Base-by-base conservation (phyloP, 441 rosid species). In the Isatis lusitanica region DNA sequence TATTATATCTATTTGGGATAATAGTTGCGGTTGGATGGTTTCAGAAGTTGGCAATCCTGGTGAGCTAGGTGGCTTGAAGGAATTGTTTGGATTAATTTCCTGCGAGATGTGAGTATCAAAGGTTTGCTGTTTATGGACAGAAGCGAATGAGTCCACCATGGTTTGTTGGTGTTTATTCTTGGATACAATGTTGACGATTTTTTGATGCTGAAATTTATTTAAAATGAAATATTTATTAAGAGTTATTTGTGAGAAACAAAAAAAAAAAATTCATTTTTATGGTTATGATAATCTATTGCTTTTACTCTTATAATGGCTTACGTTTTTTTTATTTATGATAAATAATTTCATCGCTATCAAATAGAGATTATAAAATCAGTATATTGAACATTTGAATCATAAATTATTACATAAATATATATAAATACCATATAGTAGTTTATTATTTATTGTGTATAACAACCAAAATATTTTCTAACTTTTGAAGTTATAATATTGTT, bases 181-280 rank as follows among this genome's bases (percentile, higher is more conserved):
- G 33, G 82, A 71, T 36, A 85, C 63, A 31, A 75, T 36, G 9
- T 18, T 48, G 9, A 83, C 67, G 9, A 85, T 55, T 51, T 68
- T 74, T 7, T 79, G 86, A 65, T 63, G 87, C 97, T 90, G 81
- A 26, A 28, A 38, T 15, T 31, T 15, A 57, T 7, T 35, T 31
- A 4, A 8, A 12, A 59, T 17, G 0, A 52, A 24, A 52, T 52
- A 35, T 10, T 35, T 38, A 59, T 17, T 18, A 17, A 1, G 0
- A 16, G 43, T 62, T 8, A 55, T n/a, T 3, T 21, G 24, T 62
- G 31, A 24, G 0, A 24, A n/a, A n/a, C n/a, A n/a, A n/a, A n/a
- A n/a, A 26, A 60, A 16, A 35, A 18, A 18, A 18, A 6, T 33
- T 13, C 21, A 33, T 9, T 26, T 42, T 62, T 15, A 24, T 42